Percentiles rank a stretch among this genome's conserved stretches.
Evolutionary conservation across 2,329 filamentous ascomycete species (phyloP).

Genomic region (Exserohilum rostratum): DNA sequence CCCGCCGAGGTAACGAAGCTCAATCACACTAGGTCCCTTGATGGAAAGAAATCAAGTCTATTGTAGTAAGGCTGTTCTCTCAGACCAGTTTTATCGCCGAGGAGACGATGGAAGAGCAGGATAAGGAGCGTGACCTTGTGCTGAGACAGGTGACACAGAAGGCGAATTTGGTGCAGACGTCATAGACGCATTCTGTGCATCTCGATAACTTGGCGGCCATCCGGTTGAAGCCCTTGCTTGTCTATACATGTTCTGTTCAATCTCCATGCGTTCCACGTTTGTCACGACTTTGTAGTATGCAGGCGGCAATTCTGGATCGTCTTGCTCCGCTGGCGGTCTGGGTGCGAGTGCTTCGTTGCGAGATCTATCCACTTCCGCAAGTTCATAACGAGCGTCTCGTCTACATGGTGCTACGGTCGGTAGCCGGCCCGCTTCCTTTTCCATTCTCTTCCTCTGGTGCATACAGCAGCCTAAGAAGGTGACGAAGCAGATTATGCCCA

Average conservation of each 20-base stretch:
- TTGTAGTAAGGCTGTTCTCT: neutral
- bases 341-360: too few species aligned
- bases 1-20: too few species aligned
- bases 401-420: neutral
- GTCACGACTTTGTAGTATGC: slow-evolving; percentile 8
- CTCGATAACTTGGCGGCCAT: slow-evolving; percentile 2
- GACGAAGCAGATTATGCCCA: neutral
- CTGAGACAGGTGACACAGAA: neutral
- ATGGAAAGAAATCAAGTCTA: too few species aligned
- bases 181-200: neutral
- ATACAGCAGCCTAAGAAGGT: too few species aligned
- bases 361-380: neutral
- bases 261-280: neutral
- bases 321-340: neutral
- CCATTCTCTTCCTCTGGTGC: neutral
- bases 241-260: neutral
- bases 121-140: neutral
- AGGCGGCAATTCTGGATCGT: neutral
- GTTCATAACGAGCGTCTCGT: neutral
- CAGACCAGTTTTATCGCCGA: neutral
- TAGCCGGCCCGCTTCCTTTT: too few species aligned
- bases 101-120: slow-evolving; percentile 2
- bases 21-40: neutral
- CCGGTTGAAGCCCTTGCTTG: neutral
- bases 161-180: neutral